Evolutionary conservation across 2,329 filamentous ascomycete genomes (phyloP), one percentile per base, ranked within the genome.

Genomic region (Aspergillus fumigatiaffinis): DNA sequence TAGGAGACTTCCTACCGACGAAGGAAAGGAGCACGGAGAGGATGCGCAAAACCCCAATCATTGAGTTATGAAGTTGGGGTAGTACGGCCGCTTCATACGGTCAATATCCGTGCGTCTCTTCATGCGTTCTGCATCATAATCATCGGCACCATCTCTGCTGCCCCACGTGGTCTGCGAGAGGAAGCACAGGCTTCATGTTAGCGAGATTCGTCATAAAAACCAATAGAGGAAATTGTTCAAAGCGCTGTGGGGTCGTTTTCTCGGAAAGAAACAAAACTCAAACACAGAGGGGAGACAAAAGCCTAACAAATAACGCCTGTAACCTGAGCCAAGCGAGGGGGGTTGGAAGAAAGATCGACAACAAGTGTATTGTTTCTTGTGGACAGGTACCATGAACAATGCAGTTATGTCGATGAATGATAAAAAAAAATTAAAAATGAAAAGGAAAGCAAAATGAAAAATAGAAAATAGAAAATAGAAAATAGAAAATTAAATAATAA

Each of bases 81-180:
- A 70, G 53, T 72, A 72, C 26, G 66, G 66, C 57, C 63, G 66
- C 58, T 74, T 73, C 55, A 63, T 63, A 51, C 67, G 70, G 63
- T 74, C 71, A 55, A 64, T 66, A 60, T 71, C 70, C 52, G 72
- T 72, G 53, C 69, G 71, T 60, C 71, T 73, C 61, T 74, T 84
- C 79, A 90, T 86, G 69, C 89, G 87, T 65, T 86, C 82, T 62
- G 83, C 83, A 74, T 95, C 89, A 75, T 95, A 89, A 65, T 88
- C 84, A 75, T 97, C 92, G 70, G 91, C 92, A 67, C 94, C 92
- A 67, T 91, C 90, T 75, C 92, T 88, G 77, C 91, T 96, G 70
- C 92, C 92, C 92, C 92, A 97, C 53, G 92, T 93, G 48, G 92
- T 97, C 92, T 97, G 71, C 57, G 52, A 51, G 17, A 2, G n/a